Evolutionary conservation across 306 rosid genomes (phyloP).

Genomic region (Vigna hirtella): DNA sequence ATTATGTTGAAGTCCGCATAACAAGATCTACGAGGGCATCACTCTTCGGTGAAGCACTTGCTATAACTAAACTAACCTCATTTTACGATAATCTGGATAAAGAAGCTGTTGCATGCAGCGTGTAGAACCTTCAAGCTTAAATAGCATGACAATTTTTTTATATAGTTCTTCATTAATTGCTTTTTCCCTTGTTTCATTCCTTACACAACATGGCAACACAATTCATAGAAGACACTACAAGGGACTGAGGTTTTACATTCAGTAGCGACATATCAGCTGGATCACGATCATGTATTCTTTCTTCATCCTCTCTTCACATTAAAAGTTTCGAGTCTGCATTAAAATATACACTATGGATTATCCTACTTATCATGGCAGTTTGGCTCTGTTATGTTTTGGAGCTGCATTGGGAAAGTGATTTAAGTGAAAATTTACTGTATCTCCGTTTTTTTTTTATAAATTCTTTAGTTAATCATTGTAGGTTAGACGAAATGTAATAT

Average conservation of each 20-base stretch:
- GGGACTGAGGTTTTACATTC: slow-evolving; percentile 32
- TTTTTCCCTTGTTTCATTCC: slow-evolving; percentile 16
- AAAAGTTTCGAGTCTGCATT: slow-evolving; percentile 39
- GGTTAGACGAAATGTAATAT: too few species aligned
- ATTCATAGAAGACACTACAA: slow-evolving; percentile 16
- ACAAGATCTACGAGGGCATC: slow-evolving; percentile 87
- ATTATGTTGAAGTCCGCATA: slow-evolving; percentile 85
- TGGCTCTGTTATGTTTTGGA: background rate
- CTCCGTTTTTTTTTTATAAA: too few species aligned
- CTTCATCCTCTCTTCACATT: slow-evolving; percentile 30
- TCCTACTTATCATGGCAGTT: too few species aligned
- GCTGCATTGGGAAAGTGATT: background rate
- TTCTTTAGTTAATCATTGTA: too few species aligned
- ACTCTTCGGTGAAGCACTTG: slow-evolving; percentile 79
- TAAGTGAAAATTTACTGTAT: background rate
- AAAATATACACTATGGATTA: slow-evolving; percentile 2
- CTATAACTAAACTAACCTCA: slow-evolving; percentile 73
- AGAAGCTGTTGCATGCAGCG: slow-evolving; percentile 67
- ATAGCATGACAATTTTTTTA: slow-evolving; percentile 31
- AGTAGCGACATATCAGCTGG: slow-evolving; percentile 14
- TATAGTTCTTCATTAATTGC: background rate
- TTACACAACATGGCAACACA: slow-evolving; percentile 3
- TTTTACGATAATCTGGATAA: slow-evolving; percentile 57
- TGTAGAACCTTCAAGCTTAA: slow-evolving; percentile 44
- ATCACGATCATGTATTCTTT: slow-evolving; percentile 30